Conservation (phyloP, 768 basidiomycete species). For the Amyloporia xantha region DNA sequence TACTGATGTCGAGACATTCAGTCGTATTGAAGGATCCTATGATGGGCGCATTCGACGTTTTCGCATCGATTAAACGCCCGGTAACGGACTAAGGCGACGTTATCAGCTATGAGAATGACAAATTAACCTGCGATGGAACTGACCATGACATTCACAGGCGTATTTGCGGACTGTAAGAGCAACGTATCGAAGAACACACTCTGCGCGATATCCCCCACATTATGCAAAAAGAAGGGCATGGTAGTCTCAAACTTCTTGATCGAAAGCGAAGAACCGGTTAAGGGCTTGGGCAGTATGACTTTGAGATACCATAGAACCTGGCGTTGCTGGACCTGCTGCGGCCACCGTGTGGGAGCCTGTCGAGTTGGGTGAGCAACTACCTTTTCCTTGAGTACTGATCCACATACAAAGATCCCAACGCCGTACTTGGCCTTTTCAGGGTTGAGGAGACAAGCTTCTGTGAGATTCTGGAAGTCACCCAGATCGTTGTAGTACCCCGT, state of each 20-base stretch:
- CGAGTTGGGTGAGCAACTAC: constrained; percentile 7
- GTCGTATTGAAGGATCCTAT: too few relatives aligned
- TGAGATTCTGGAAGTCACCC: constrained; percentile 6
- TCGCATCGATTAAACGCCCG: constrained; percentile 23
- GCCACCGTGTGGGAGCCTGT: background rate
- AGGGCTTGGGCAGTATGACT: background rate
- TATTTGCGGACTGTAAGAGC: constrained; percentile 18
- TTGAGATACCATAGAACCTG: constrained; percentile 25
- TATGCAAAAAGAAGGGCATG: constrained; percentile 25
- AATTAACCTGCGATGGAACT: constrained; percentile 2
- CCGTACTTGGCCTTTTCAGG: constrained; percentile 10
- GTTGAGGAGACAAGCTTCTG: constrained; percentile 17
- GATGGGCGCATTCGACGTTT: constrained; percentile 27
- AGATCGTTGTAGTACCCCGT: constrained; percentile 11
- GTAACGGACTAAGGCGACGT: constrained; percentile 16
- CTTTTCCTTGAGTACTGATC: too few relatives aligned
- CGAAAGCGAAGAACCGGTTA: constrained; percentile 13
- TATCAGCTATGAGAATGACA: too few relatives aligned
- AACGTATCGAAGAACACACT: constrained; percentile 24
- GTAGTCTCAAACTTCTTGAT: constrained; percentile 24
- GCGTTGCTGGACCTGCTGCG: constrained; percentile 14
- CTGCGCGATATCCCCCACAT: constrained; percentile 22
- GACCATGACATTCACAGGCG: too few relatives aligned
- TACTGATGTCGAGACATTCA: constrained; percentile 28
- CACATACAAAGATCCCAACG: constrained; percentile 27